phyloP scores from a whole-genome alignment of 768 basidiomycete genomes.

The Mycena haematopus region DNA sequence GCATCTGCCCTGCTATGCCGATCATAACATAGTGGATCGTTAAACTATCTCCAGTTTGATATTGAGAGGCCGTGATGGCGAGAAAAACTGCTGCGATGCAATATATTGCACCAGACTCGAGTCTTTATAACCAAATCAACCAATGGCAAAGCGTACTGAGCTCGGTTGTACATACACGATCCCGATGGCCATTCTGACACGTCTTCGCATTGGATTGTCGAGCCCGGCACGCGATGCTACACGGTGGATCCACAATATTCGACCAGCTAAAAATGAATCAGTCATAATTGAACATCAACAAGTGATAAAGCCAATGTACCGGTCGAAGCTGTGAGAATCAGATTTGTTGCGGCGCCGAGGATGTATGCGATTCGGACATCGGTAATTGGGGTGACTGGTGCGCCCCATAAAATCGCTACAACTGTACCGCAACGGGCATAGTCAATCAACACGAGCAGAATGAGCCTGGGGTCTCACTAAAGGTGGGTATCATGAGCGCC shows the following conservation, averaged over 20 bases:
- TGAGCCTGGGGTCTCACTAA: background rate
- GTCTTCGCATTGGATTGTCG: background rate
- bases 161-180: background rate
- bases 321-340: background rate
- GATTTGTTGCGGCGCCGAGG: constrained; percentile 1
- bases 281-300: background rate
- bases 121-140: background rate
- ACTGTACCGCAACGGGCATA: background rate
- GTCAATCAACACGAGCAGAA: background rate
- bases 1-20: background rate
- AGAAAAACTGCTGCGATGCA: background rate
- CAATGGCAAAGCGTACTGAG: background rate
- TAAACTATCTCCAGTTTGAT: too few relatives aligned
- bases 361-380: background rate
- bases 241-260: constrained; percentile 7
- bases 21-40: background rate
- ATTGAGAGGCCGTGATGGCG: background rate
- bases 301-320: background rate
- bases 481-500: background rate
- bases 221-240: background rate
- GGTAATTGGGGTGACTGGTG: background rate
- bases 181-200: background rate
- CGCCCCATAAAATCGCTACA: background rate
- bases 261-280: background rate
- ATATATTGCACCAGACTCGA: constrained; percentile 4